These are phyloP conservation scores for Rhinocladiella similis DNA, from an alignment of 2,329 filamentous ascomycete species.

Conservation along the genomic window DNA sequence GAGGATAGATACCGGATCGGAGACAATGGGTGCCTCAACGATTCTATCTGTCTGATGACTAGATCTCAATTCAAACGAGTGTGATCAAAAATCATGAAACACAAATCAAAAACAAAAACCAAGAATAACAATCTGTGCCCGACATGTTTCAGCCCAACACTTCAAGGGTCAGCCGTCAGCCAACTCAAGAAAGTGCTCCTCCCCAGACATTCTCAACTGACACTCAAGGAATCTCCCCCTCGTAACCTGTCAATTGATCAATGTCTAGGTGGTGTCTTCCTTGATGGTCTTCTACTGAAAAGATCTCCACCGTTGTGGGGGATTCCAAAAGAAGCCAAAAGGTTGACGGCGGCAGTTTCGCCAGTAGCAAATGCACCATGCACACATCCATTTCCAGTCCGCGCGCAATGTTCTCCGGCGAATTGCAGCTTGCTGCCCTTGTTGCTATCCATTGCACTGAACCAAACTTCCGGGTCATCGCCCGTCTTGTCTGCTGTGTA, in stretches of 20 bases:
- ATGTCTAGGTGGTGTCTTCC: slow-evolving; percentile 23
- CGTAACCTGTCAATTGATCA: slow-evolving; percentile 6
- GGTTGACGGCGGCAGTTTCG: slow-evolving; percentile 43
- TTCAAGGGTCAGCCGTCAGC: slow-evolving; percentile 12
- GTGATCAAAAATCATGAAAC: background rate
- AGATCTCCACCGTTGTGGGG: slow-evolving; percentile 36
- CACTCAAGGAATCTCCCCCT: background rate
- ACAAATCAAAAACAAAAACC: background rate
- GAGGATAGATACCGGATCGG: background rate
- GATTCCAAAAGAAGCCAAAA: slow-evolving; percentile 39
- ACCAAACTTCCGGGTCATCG: slow-evolving; percentile 40
- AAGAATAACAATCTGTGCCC: slow-evolving; percentile 8
- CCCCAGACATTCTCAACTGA: slow-evolving; percentile 5
- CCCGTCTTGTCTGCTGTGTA: slow-evolving; percentile 49
- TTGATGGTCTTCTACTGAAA: slow-evolving; percentile 20
- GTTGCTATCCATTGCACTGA: slow-evolving; percentile 40
- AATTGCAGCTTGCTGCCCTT: slow-evolving; percentile 41
- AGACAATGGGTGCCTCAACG: background rate
- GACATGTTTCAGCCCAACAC: slow-evolving; percentile 24
- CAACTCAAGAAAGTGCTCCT: slow-evolving; percentile 7
- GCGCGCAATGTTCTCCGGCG: slow-evolving; percentile 43
- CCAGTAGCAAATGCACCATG: slow-evolving; percentile 48
- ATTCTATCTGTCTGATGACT: background rate
- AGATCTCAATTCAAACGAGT: background rate
- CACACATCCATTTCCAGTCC: slow-evolving; percentile 45